These are phyloP conservation scores for Astrephomene gubernaculifera DNA, from an alignment of 139 green algal species.

Conservation along the genomic window DNA sequence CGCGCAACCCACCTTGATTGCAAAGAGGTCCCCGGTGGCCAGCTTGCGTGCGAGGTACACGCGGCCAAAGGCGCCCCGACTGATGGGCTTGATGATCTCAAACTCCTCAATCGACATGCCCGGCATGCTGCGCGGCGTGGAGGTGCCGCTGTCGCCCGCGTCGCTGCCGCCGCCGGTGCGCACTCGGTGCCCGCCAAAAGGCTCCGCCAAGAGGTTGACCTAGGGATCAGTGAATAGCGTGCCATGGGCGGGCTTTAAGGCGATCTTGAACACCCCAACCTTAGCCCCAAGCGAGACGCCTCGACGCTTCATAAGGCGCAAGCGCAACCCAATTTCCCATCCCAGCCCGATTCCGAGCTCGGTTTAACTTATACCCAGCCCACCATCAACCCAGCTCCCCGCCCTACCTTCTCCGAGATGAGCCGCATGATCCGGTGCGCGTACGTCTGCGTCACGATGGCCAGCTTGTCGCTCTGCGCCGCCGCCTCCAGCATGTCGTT, in stretches of 20 bases:
- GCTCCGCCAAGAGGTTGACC: slow-evolving; percentile 41
- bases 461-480: slow-evolving; percentile 15
- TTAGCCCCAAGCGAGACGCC: too few species aligned
- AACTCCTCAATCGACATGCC: slow-evolving; percentile 91
- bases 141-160: slow-evolving; percentile 35
- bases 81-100: slow-evolving; percentile 96
- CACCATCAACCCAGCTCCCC: too few species aligned
- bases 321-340: too few species aligned
- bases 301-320: too few species aligned
- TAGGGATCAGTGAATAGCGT: too few species aligned
- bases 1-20: slow-evolving; percentile 73
- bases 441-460: slow-evolving; percentile 57
- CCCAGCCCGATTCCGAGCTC: too few species aligned
- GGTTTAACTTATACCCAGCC: too few species aligned
- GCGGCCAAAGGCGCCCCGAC: slow-evolving; percentile 90
- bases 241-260: too few species aligned
- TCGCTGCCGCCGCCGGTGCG: slow-evolving; percentile 12
- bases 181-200: slow-evolving; percentile 4
- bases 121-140: slow-evolving; percentile 54
- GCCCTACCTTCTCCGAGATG: slow-evolving; percentile 65
- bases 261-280: too few species aligned
- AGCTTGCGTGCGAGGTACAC: slow-evolving; percentile 95
- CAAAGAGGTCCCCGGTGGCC: slow-evolving; percentile 76
- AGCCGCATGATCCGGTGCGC: slow-evolving; percentile 59
- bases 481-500: slow-evolving; percentile 46